Conservation (phyloP, 257 asterid species). For the Fraxinus anomala region DNA sequence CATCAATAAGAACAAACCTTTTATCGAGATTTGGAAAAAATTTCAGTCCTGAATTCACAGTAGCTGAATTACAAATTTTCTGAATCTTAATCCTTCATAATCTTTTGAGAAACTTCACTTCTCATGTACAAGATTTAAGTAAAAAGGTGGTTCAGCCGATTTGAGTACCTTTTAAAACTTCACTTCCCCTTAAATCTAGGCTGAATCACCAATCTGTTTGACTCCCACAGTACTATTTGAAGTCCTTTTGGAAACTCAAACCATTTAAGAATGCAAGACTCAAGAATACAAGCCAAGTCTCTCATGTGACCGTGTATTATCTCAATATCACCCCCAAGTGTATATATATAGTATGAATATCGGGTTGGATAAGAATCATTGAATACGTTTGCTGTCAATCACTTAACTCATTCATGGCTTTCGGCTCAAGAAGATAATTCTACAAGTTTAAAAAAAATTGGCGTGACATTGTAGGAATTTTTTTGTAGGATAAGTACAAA, state of each 20-base stretch:
- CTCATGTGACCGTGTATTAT: not conserved
- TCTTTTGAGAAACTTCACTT: not conserved
- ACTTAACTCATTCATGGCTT: not conserved
- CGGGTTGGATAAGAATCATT: not conserved
- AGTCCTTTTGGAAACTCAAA: not conserved
- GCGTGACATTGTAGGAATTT: not conserved
- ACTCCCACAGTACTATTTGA: not conserved
- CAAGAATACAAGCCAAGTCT: not conserved
- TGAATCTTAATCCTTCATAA: too few relatives aligned
- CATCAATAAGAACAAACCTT: too few relatives aligned
- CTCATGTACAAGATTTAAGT: not conserved
- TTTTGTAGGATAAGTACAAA: not conserved
- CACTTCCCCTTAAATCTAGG: too few relatives aligned
- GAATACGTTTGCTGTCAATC: not conserved
- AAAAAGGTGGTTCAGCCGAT: too few relatives aligned
- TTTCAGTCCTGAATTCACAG: not conserved
- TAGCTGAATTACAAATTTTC: not conserved
- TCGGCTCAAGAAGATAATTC: not conserved
- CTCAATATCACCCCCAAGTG: not conserved
- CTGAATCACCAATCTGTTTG: not conserved
- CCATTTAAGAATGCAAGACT: not conserved
- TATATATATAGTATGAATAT: not conserved
- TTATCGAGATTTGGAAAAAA: too few relatives aligned
- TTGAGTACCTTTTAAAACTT: too few relatives aligned
- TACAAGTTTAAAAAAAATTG: too few relatives aligned